Evolutionary conservation across 2,329 filamentous ascomycete genomes (phyloP).

Genomic region (Didymosphaeria variabile): DNA sequence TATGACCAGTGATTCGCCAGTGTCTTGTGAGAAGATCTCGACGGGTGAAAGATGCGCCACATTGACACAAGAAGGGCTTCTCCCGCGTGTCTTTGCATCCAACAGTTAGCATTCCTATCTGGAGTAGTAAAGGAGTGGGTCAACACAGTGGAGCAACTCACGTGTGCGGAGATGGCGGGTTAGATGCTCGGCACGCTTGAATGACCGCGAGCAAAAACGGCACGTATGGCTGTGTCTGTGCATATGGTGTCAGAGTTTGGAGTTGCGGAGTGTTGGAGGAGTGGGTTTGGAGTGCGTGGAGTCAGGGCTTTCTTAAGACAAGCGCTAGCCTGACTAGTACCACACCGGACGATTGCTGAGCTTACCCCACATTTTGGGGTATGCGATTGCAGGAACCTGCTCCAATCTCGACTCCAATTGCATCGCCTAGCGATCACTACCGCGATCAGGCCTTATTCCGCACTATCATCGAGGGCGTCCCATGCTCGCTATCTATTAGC

Average conservation of each 20-base stretch:
- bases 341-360: too few relatives aligned
- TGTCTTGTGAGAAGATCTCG: conserved; percentile 43
- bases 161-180: conserved; percentile 43
- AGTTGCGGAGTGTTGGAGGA: conserved; percentile 20
- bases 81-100: conserved; percentile 37
- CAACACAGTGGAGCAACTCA: conserved; percentile 26
- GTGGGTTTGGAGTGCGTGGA: conserved; percentile 24
- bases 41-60: conserved; percentile 38
- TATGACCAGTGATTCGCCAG: conserved; percentile 41
- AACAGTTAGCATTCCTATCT: conserved; percentile 21
- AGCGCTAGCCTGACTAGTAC: conserved; percentile 2
- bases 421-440: neutral
- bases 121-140: neutral
- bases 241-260: conserved; percentile 27
- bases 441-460: neutral
- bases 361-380: conserved; percentile 14
- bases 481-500: neutral
- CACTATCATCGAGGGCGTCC: neutral
- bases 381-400: conserved; percentile 1
- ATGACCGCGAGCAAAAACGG: conserved; percentile 36
- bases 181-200: conserved; percentile 44
- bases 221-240: conserved; percentile 37
- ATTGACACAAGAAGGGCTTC: conserved; percentile 41
- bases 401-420: conserved; percentile 10
- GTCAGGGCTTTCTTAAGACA: conserved; percentile 1